Evolutionary conservation across 2,329 filamentous ascomycete genomes (phyloP).

Genomic region (Diatrype stigma): DNA sequence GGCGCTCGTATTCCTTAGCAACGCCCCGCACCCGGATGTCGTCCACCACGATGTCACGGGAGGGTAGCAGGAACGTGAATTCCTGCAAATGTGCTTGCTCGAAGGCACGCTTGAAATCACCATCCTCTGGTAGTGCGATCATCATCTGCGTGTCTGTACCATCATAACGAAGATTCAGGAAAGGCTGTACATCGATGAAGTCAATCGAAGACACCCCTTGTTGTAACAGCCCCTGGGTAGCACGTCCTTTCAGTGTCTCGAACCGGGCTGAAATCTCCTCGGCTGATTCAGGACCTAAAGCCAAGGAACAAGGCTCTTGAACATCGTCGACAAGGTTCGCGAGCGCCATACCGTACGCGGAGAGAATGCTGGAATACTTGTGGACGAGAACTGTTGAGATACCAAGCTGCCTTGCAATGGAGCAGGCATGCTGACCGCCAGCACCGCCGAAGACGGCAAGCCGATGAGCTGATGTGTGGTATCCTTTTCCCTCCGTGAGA

Average conservation of each 20-base stretch:
- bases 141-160: slow-evolving; percentile 19
- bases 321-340: slow-evolving; percentile 15
- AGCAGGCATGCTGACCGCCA: slow-evolving; percentile 55
- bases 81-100: slow-evolving; percentile 10
- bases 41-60: slow-evolving; percentile 8
- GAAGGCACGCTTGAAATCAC: slow-evolving; percentile 8
- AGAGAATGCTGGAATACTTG: slow-evolving; percentile 29
- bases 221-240: slow-evolving; percentile 8
- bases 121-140: slow-evolving; percentile 9
- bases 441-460: slow-evolving; percentile 60
- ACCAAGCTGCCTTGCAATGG: slow-evolving; percentile 36
- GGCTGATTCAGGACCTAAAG: slow-evolving; percentile 7
- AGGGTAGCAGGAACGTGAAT: slow-evolving; percentile 10
- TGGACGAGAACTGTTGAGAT: slow-evolving; percentile 40
- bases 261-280: slow-evolving; percentile 2
- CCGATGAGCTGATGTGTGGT: slow-evolving; percentile 26
- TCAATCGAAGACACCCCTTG: slow-evolving; percentile 11
- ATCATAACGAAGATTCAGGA: slow-evolving; percentile 18
- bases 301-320: slow-evolving; percentile 13
- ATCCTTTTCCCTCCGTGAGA: slow-evolving; percentile 50
- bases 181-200: slow-evolving; percentile 14
- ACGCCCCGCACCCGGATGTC: slow-evolving; percentile 9
- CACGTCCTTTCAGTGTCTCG: slow-evolving; percentile 10
- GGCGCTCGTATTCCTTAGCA: slow-evolving; percentile 11
- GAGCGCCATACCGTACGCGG: slow-evolving; percentile 40